Evolutionary conservation across 495 filamentous ascomycete species (phyloP), one percentile per base, ranked within the genome.

Genomic region (Daldinia concentrica): DNA sequence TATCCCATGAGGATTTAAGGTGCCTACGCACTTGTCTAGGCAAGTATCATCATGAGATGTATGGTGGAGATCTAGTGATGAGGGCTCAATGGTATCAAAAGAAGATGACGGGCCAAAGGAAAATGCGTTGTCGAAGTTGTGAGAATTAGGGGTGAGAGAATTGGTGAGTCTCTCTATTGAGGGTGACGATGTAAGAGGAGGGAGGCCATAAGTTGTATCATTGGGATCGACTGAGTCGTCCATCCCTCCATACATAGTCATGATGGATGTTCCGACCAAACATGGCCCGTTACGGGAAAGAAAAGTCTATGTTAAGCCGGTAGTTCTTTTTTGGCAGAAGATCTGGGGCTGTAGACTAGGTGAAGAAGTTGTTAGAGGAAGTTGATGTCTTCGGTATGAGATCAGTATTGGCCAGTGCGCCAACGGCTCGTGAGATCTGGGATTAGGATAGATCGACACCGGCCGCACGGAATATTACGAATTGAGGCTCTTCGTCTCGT

Each of bases 31-130:
- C 39, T 75, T 73, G 54, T 81, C 79, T 30, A 82, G 52, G 43
- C 81, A 82, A n/a, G 78, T 68, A 62, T 82, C 81, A 58, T 82
- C 81, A 70, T 82, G 81, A 34, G 80, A 81, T 15, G 39, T 65
- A 43, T 69, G 69, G 14, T 29, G 58, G 12, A 73, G 66, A 11
- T 69, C 52, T n/a, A 75, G 48, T 29, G 66, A 76, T 1, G 64
- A 69, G 6, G 69, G 66, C 17, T 66, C 62, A 54, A 74, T 57
- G 1, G 71, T 74, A 14, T 67, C 71, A 32, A 62, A 52, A n/a
- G 51, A 58, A 9, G 58, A 55, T 0, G 67, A 55, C 1, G 62
- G 26, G 7, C 48, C 52, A n/a, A 51, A 67, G 29, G 63, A 7
- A 29, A 70, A 67, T 22, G 19, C 6, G 27, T 59, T 37, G 4